Base-by-base conservation (phyloP, 1,284 basidiomycete species). In the Cystodermella granulosa region DNA sequence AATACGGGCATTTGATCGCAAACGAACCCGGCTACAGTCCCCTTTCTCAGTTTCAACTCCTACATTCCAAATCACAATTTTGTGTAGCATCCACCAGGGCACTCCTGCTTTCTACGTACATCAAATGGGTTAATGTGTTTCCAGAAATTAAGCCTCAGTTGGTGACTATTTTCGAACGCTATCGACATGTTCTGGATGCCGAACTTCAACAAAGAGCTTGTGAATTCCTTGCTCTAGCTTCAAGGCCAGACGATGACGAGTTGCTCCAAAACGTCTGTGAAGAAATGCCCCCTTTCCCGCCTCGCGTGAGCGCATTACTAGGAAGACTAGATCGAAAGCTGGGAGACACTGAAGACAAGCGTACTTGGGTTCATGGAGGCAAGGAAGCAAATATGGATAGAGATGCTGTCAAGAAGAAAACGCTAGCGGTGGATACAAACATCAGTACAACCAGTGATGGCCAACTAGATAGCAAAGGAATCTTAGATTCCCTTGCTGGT, bases 41-140 rank as follows among this genome's bases (percentile, higher is more conserved):
- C 6, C 79, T 87, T 50, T 94, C 98, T 63, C 96, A 98, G 60
- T 97, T 98, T 67, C 89, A 92, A 56, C 76, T 90, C 4, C 72
- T 98, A 5, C 95, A 98, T 67, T 85, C 91, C 4, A 97, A 98
- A 63, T 94, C 94, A 22, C 92, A 95, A 63, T 89, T 92, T 59
- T 97, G 95, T 64, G 82, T 91, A 34, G 91, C 94, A 2, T 75
- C 92, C 22, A 98, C 96, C 5, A 83, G 95, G 23, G 89, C 94
- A 0, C 76, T 99, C 37, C 79, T 98, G 20, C 74, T 99, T 14
- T 95, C 95, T 5, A 97, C 96, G 1, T 99, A 99, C 65, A 86
- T 98, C 73, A 99, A 99, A 76, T 96, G 92, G 95, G 90, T 97
- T 52, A 98, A 98, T 65, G 85, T 98, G 44, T 99, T 98, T 70